A percentile compares a stretch with the other conserved stretches of the same genome.
Evolutionary conservation across 1,284 basidiomycete species (phyloP).

Genomic region (Heterobasidion parviporum): DNA sequence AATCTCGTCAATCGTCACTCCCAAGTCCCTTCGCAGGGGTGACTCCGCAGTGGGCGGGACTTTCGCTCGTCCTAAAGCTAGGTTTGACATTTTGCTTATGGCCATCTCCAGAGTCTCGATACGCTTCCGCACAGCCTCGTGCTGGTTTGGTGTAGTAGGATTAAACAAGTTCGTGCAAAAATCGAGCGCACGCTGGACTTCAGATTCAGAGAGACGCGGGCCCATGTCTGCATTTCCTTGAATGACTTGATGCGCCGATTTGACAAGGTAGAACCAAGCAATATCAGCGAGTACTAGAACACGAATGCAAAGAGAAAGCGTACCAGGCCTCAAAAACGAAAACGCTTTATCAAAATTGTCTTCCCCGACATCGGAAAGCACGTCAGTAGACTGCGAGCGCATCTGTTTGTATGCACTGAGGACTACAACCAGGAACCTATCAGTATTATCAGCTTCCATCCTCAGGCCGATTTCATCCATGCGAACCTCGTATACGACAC

Average conservation of each 20-base stretch:
- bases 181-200: constrained; percentile 46
- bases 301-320: constrained; percentile 8
- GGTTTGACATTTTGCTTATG: not conserved
- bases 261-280: not conserved
- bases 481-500: constrained; percentile 51
- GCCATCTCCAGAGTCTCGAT: constrained; percentile 12
- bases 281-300: not conserved
- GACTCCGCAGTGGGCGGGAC: not conserved
- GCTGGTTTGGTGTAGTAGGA: constrained; percentile 27
- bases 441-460: not conserved
- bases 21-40: not conserved
- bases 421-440: constrained; percentile 60
- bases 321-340: constrained; percentile 50
- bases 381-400: constrained; percentile 38
- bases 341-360: constrained; percentile 59
- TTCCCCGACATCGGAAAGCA: constrained; percentile 49
- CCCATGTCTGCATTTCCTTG: constrained; percentile 73
- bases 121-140: constrained; percentile 21
- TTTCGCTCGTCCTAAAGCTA: not conserved
- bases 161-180: constrained; percentile 32
- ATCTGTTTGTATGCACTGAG: constrained; percentile 61
- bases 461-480: not conserved
- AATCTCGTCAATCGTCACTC: not conserved
- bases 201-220: constrained; percentile 53
- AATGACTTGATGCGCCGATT: constrained; percentile 41